A percentile compares a stretch with the other conserved stretches of the same genome.
These are phyloP conservation scores for Metahyphopichia silvanorum DNA, from an alignment of 805 yeast species.

Conservation along the genomic window DNA sequence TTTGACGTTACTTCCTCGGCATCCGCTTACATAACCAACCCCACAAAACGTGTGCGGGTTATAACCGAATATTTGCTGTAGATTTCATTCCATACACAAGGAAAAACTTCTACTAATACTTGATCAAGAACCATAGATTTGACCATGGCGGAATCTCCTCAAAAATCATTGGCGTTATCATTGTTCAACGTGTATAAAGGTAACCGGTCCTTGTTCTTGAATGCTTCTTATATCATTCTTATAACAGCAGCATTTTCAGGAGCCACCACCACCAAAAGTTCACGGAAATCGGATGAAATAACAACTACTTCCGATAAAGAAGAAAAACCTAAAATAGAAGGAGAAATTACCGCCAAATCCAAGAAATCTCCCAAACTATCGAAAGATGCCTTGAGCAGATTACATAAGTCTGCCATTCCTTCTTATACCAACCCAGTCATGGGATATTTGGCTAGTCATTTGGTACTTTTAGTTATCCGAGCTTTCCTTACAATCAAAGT, in stretches of 20 bases:
- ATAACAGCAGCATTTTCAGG: constrained; percentile 42
- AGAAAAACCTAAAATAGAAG: constrained; percentile 3
- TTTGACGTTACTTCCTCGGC: too few species aligned
- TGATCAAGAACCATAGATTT: too few species aligned
- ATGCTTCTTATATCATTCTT: constrained; percentile 39
- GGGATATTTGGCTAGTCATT: constrained; percentile 46
- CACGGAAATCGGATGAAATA: constrained; percentile 2
- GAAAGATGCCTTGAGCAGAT: constrained; percentile 23
- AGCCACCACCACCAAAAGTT: constrained; percentile 27
- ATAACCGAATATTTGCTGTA: too few species aligned
- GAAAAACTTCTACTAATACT: too few species aligned
- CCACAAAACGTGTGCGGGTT: too few species aligned
- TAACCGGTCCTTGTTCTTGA: constrained; percentile 37
- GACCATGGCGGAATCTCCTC: too few species aligned
- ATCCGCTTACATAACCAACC: too few species aligned
- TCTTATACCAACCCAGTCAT: constrained; percentile 24
- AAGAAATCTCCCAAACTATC: constrained; percentile 24
- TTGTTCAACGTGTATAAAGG: constrained; percentile 34
- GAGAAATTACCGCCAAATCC: constrained; percentile 3
- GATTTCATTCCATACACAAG: too few species aligned
- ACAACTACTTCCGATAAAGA: constrained; percentile 5
- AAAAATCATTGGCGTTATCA: constrained; percentile 23
- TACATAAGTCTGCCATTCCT: constrained; percentile 37
- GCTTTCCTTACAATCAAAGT: constrained; percentile 77
- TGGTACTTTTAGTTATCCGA: constrained; percentile 58